phyloP scores from a whole-genome alignment of 371 early-diverging fungal species.

The Saksenaea oblongispora region DNA sequence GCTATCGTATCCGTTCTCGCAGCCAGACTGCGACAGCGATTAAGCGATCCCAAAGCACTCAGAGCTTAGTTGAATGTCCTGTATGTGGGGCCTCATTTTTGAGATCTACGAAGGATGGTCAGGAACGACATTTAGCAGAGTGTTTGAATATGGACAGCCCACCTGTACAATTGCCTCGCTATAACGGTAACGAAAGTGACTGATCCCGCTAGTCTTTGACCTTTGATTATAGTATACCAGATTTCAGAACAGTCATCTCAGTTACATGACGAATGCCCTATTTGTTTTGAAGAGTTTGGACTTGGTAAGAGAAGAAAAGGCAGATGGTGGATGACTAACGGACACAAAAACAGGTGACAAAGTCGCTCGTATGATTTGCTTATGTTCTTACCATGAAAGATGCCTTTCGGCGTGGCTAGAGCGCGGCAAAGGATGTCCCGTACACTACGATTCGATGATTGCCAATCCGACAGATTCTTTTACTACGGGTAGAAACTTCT shows the following conservation, averaged over 20 bases:
- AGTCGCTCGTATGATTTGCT: conserved; percentile 80
- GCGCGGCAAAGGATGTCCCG: conserved; percentile 71
- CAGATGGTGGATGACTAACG: conserved; percentile 1
- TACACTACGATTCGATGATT: conserved; percentile 55
- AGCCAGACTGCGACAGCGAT: conserved; percentile 16
- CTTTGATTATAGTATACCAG: conserved; percentile 48
- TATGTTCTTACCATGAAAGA: conserved; percentile 82
- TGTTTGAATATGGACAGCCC: conserved; percentile 61
- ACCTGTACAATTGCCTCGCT: conserved; percentile 60
- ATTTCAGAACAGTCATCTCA: conserved; percentile 59
- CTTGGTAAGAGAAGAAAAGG: conserved; percentile 41
- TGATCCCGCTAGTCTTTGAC: background rate
- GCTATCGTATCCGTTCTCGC: conserved; percentile 17
- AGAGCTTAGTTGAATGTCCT: conserved; percentile 81
- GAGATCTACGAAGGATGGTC: conserved; percentile 52
- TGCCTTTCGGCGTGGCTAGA: conserved; percentile 78
- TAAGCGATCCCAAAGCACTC: conserved; percentile 48
- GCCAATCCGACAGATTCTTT: conserved; percentile 12
- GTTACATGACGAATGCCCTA: conserved; percentile 81
- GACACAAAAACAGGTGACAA: conserved; percentile 48
- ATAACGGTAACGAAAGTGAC: conserved; percentile 58
- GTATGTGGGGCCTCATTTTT: conserved; percentile 64
- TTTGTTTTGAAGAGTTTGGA: conserved; percentile 90
- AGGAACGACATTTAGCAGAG: conserved; percentile 77
- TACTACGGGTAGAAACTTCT: background rate